Conservation (phyloP, 495 filamentous ascomycete species). For the Usnea hakonensis region DNA sequence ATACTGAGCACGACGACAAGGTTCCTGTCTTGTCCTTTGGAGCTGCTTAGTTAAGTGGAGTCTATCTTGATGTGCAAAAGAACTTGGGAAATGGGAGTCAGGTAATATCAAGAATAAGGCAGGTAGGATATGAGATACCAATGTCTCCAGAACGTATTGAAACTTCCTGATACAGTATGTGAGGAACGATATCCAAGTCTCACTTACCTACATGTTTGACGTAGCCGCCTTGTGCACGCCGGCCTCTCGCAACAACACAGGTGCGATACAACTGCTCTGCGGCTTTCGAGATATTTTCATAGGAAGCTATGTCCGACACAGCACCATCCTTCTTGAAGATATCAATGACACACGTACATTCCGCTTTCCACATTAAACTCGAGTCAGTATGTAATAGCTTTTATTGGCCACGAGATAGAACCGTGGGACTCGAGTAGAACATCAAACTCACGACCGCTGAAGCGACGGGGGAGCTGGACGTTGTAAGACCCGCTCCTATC, state of each 20-base stretch:
- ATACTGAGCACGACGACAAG: neutral
- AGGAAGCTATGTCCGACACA: neutral
- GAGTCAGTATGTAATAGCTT: neutral
- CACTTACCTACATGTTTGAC: neutral
- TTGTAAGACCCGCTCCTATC: neutral
- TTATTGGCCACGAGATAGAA: neutral
- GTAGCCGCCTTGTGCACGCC: neutral
- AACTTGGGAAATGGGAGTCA: neutral
- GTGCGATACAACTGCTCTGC: neutral
- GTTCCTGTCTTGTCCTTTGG: neutral
- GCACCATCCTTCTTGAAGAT: neutral
- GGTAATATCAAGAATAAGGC: neutral
- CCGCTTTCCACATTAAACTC: neutral
- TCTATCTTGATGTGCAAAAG: neutral
- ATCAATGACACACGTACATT: neutral
- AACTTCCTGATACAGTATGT: too few relatives aligned
- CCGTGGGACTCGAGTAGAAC: neutral
- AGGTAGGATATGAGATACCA: too few relatives aligned
- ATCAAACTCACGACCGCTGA: neutral
- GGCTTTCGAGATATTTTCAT: neutral
- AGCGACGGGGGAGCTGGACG: neutral
- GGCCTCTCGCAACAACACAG: neutral
- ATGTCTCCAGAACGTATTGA: neutral
- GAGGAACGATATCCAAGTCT: neutral
- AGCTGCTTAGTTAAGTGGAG: neutral